Conservation (phyloP, 2,329 filamentous ascomycete species). For the Penicillium sp. region DNA sequence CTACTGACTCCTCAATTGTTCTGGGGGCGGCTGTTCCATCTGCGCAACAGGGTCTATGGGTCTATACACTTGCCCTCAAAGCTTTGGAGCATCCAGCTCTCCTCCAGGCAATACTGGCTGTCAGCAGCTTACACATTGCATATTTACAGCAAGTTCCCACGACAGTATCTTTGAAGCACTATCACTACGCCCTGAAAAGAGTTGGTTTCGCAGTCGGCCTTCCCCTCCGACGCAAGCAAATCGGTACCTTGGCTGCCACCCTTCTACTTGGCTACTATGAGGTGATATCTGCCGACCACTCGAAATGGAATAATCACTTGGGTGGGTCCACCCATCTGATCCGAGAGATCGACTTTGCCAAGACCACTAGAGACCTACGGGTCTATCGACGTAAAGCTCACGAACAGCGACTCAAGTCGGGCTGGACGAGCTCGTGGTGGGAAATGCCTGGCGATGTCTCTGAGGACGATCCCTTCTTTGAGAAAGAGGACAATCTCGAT, state of each 20-base stretch:
- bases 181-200: conserved; percentile 77
- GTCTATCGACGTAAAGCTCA: conserved; percentile 56
- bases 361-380: conserved; percentile 70
- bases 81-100: conserved; percentile 82
- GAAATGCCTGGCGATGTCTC: conserved; percentile 28
- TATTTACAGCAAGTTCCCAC: conserved; percentile 71
- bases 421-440: conserved; percentile 27
- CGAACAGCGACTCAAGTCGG: conserved; percentile 30
- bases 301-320: conserved; percentile 92
- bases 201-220: conserved; percentile 73
- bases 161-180: conserved; percentile 85
- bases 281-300: conserved; percentile 89
- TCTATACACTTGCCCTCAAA: conserved; percentile 76
- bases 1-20: conserved; percentile 67
- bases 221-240: conserved; percentile 65
- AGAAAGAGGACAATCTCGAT: conserved; percentile 51
- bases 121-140: conserved; percentile 84
- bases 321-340: conserved; percentile 80
- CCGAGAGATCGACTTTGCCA: conserved; percentile 73
- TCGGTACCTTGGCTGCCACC: conserved; percentile 83
- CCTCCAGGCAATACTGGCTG: conserved; percentile 83
- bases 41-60: conserved; percentile 60
- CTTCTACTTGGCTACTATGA: conserved; percentile 88
- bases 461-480: conserved; percentile 44
- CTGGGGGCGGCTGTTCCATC: conserved; percentile 62